Evolutionary conservation across 257 asterid species (phyloP), one percentile per base, ranked within the genome.

Genomic region (Solanum ossicruentum): DNA sequence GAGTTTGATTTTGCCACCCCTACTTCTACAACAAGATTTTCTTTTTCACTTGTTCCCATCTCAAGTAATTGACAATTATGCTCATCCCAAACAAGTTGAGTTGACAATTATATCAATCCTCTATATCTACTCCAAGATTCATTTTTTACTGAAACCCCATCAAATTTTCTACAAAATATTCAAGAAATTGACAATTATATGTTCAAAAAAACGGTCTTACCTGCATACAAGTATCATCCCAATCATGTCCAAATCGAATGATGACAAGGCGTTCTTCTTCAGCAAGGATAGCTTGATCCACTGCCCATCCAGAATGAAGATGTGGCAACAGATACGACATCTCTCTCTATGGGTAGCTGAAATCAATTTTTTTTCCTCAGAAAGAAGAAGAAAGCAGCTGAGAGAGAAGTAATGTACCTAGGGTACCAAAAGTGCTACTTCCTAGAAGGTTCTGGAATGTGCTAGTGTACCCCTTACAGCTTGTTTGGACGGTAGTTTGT

Each of bases 211-310:
- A 36, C 1, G 41, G 41, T 36, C 41, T 4, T 80, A 95, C 99
- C 98, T 94, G 99, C 99, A 95, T 95, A 72, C 99, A 96, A 60
- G 98, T 93, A 84, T 96, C 99, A 84, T 94, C 99, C 97, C 98
- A 96, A 75, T 96, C 98, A 87, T 94, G 98, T 54, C 98, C 99
- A 89, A 96, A 96, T 15, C 98, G 97, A 85, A 96, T 96, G 88
- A 94, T 86, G 69, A 96, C 98, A 83, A 96, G 98, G 60, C 99
- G 98, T 43, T 95, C 99, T 86, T 95, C 99, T 89, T 95, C 99
- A 79, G 98, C 98, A 18, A 95, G 96, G 57, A 95, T 94, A 13
- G 98, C 94, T 89, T 94, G 98, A 85, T 95, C 99, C 78, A 95
- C 97, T 71, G 98, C 98, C 99, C 99, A 95, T 15, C 99, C 99